These are phyloP conservation scores for Apiospora hydei DNA, from an alignment of 2,329 filamentous ascomycete genomes.

Conservation along the genomic window DNA sequence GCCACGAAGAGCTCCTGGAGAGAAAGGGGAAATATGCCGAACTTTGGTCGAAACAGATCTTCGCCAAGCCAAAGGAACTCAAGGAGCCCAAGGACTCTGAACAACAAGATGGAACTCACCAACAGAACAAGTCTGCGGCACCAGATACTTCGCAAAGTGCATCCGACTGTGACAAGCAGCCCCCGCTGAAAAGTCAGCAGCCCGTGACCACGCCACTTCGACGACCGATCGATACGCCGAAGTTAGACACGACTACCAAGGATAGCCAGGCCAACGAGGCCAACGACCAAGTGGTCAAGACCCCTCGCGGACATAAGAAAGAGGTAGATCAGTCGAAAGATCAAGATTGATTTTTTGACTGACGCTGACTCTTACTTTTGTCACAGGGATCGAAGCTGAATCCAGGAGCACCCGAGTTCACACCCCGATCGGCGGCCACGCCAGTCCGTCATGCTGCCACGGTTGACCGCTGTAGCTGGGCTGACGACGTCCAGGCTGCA, in stretches of 20 bases:
- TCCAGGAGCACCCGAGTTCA: slow-evolving; percentile 63
- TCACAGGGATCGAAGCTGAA: slow-evolving; percentile 61
- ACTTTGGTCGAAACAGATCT: slow-evolving; percentile 70
- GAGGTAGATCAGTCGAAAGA: slow-evolving; percentile 57
- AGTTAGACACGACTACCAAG: slow-evolving; percentile 31
- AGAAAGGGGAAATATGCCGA: slow-evolving; percentile 68
- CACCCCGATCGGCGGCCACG: slow-evolving; percentile 49
- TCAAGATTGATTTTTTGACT: slow-evolving; percentile 49
- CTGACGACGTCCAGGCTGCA: slow-evolving; percentile 36
- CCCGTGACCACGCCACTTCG: slow-evolving; percentile 8
- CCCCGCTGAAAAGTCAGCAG: not conserved
- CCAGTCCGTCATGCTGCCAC: slow-evolving; percentile 27
- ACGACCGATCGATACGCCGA: slow-evolving; percentile 26
- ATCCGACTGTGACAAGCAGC: slow-evolving; percentile 25
- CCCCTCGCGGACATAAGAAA: slow-evolving; percentile 50
- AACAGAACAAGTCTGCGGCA: not conserved
- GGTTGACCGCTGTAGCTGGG: slow-evolving; percentile 38
- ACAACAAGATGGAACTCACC: slow-evolving; percentile 48
- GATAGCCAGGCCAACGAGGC: slow-evolving; percentile 38
- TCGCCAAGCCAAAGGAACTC: slow-evolving; percentile 57
- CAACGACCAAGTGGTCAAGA: slow-evolving; percentile 38
- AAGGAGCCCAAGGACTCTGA: slow-evolving; percentile 34
- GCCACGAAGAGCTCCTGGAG: slow-evolving; percentile 64
- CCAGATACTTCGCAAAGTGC: slow-evolving; percentile 27
- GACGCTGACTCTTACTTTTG: slow-evolving; percentile 49